phyloP scores from a whole-genome alignment of 148 eudicot species.

The Suaeda aralocaspica region DNA sequence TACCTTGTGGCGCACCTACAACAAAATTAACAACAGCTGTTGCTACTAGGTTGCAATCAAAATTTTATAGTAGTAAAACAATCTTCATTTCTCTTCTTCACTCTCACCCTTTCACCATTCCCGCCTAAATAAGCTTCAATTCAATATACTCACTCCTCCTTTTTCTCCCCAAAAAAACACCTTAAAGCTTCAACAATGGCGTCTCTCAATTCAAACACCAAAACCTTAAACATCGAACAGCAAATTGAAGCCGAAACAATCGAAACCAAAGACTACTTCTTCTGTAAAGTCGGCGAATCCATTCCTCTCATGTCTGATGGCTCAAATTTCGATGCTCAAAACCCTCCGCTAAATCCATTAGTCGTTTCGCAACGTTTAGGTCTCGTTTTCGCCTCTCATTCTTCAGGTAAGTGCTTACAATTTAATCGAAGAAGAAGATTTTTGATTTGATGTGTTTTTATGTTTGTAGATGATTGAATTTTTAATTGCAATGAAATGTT shows the following conservation, averaged over 20 bases:
- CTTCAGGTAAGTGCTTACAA: slow-evolving; percentile 36
- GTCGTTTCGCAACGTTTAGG: slow-evolving; percentile 49
- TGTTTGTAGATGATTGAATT: too few species aligned
- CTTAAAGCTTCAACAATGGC: slow-evolving; percentile 21
- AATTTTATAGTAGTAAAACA: too few species aligned
- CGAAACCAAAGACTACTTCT: slow-evolving; percentile 50
- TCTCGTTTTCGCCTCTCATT: slow-evolving; percentile 57
- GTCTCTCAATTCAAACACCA: slow-evolving; percentile 1
- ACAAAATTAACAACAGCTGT: too few species aligned
- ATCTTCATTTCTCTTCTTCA: too few species aligned
- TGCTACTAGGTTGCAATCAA: too few species aligned
- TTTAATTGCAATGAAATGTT: neutral
- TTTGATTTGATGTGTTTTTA: too few species aligned
- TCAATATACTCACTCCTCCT: neutral
- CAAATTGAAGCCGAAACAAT: slow-evolving; percentile 59
- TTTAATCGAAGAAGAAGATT: neutral
- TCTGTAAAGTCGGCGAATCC: slow-evolving; percentile 51
- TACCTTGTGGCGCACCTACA: too few species aligned
- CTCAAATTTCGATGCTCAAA: slow-evolving; percentile 35
- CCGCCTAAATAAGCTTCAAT: slow-evolving; percentile 10
- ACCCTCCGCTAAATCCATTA: slow-evolving; percentile 53
- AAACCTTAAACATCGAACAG: slow-evolving; percentile 32
- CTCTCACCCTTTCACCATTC: neutral
- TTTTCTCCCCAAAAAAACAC: neutral
- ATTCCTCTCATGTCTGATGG: slow-evolving; percentile 40